Conservation (phyloP, 352 stramenopile genomes). For the Peronospora belbahrii region DNA sequence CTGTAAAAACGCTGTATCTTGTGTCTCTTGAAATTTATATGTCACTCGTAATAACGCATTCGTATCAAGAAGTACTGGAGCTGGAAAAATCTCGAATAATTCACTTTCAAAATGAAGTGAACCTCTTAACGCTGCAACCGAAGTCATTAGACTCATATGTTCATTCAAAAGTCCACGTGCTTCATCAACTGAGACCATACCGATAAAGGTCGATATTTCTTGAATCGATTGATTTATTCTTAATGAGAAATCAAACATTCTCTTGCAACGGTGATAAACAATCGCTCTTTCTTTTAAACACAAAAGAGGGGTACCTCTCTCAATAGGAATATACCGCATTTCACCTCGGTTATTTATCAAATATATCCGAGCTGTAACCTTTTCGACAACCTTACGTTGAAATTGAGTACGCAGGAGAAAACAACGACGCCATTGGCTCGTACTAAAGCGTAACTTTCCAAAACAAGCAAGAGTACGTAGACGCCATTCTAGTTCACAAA, state of each 20-base stretch:
- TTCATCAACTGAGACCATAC: slow-evolving; percentile 75
- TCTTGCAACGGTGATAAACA: slow-evolving; percentile 78
- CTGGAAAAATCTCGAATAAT: slow-evolving; percentile 76
- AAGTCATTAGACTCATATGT: slow-evolving; percentile 79
- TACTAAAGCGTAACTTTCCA: too few relatives aligned
- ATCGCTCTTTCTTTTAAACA: slow-evolving; percentile 67
- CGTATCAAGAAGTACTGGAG: slow-evolving; percentile 67
- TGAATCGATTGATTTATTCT: slow-evolving; percentile 84
- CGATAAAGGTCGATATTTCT: slow-evolving; percentile 78
- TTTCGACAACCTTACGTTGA: too few relatives aligned
- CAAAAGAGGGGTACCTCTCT: slow-evolving; percentile 52
- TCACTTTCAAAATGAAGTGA: slow-evolving; percentile 85
- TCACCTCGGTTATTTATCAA: slow-evolving; percentile 76
- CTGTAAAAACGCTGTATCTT: slow-evolving; percentile 42
- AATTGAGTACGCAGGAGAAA: too few relatives aligned
- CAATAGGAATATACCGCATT: slow-evolving; percentile 56
- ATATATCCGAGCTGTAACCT: too few relatives aligned
- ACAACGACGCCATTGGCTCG: too few relatives aligned
- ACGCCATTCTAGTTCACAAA: too few relatives aligned
- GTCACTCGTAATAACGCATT: slow-evolving; percentile 68
- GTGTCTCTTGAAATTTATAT: slow-evolving; percentile 33
- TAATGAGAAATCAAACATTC: slow-evolving; percentile 84
- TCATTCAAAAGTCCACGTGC: slow-evolving; percentile 70
- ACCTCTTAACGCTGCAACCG: slow-evolving; percentile 57
- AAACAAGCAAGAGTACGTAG: too few relatives aligned